Evolutionary conservation across 1,284 basidiomycete species (phyloP).

Genomic region (Marasmius tenuissimus): DNA sequence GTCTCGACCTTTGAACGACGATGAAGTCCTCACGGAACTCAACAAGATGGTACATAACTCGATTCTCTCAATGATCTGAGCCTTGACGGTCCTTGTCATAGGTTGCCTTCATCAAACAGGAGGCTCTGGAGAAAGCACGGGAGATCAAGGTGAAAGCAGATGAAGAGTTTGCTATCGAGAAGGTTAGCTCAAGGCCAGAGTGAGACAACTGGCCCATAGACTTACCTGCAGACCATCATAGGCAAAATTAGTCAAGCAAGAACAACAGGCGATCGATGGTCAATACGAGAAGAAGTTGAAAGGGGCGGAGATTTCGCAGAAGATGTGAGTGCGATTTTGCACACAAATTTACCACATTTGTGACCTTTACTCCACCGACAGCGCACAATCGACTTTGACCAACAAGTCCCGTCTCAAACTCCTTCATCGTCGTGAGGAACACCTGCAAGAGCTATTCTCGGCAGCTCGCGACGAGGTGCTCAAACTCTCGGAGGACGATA

Average conservation of each 20-base stretch:
- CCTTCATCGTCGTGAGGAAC: constrained; percentile 90
- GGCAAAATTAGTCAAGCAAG: constrained; percentile 96
- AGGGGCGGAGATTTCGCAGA: constrained; percentile 88
- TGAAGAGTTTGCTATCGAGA: constrained; percentile 97
- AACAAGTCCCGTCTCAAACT: constrained; percentile 94
- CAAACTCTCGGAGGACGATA: constrained; percentile 67
- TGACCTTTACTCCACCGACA: constrained; percentile 31
- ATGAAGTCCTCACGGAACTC: constrained; percentile 96
- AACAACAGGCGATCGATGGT: constrained; percentile 88
- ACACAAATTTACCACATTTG: neutral
- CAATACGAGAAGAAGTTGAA: constrained; percentile 94
- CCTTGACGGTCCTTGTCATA: constrained; percentile 28
- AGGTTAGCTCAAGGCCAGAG: constrained; percentile 48
- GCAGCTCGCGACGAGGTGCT: constrained; percentile 67
- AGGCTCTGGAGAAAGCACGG: constrained; percentile 94
- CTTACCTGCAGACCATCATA: constrained; percentile 29
- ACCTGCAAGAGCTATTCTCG: constrained; percentile 87
- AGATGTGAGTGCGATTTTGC: constrained; percentile 69
- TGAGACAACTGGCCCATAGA: neutral
- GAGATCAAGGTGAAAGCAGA: constrained; percentile 96
- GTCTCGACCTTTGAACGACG: constrained; percentile 86
- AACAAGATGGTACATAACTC: constrained; percentile 88
- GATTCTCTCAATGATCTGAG: neutral
- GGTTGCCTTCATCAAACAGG: constrained; percentile 97
- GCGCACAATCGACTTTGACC: constrained; percentile 93